Conservation (phyloP, 306 rosid genomes). For the Vigna trinervia region DNA sequence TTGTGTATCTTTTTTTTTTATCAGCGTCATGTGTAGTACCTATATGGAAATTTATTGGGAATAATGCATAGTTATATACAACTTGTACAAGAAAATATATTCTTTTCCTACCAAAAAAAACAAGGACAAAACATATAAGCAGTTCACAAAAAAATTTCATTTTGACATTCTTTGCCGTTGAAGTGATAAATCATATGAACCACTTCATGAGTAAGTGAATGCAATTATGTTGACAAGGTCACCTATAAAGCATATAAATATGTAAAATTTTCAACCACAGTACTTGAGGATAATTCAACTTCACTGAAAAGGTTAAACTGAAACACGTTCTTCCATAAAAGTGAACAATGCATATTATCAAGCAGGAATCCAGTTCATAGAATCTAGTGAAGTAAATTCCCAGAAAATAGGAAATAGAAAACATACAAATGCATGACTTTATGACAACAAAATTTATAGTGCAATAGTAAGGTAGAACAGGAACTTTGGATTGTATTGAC, state of each 20-base stretch:
- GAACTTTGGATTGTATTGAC: conserved; percentile 15
- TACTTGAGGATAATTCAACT: conserved; percentile 14
- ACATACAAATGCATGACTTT: conserved; percentile 11
- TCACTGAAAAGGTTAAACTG: conserved; percentile 28
- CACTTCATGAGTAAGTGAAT: conserved; percentile 2
- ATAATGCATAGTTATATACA: not conserved
- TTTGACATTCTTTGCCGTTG: not conserved
- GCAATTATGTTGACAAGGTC: conserved; percentile 1
- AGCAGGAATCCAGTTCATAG: conserved; percentile 2
- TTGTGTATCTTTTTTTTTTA: not conserved
- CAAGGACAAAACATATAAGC: conserved; percentile 1
- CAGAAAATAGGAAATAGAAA: conserved; percentile 26
- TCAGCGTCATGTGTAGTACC: not conserved
- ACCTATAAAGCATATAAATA: conserved; percentile 17
- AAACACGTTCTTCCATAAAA: not conserved
- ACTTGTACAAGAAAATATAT: not conserved
- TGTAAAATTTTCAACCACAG: conserved; percentile 7
- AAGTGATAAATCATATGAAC: not conserved
- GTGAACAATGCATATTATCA: conserved; percentile 14
- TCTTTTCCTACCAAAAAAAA: not conserved
- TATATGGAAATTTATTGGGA: not conserved
- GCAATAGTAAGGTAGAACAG: conserved; percentile 38
- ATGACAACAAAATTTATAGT: conserved; percentile 30
- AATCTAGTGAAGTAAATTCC: conserved; percentile 16
- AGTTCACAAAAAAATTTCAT: not conserved